Evolutionary conservation across 176 grass and related monocot genomes (phyloP), one percentile per base, ranked within the genome.

Genomic region (Rhipidocladum racemiflorum): DNA sequence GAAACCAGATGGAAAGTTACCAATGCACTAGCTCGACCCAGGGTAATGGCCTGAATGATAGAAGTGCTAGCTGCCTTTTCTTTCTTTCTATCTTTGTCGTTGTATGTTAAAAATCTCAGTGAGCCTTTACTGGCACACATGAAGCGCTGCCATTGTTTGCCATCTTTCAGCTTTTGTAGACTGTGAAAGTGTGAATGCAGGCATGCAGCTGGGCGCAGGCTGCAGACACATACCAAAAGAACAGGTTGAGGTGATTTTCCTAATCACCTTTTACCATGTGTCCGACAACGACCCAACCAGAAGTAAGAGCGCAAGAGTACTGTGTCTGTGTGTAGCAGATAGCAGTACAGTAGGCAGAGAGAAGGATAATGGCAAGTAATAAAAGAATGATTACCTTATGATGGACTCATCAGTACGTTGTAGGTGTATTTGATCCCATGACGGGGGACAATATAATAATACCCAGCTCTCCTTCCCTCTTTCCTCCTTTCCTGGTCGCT

Each of bases 371-470:
- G n/a, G 20, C 73, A 70, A 85, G 61, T 69, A 25, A 49, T 62
- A 49, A 71, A 77, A 62, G 29, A 78, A 85, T 85, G 65, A 78
- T 85, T 70, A 85, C 64, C 63, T 46, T 76, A 85, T 85, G 74
- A 85, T 76, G 45, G 48, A 61, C 24, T 61, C 10, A 27, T 68
- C 35, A n/a, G n/a, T n/a, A n/a, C n/a, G n/a, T n/a, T n/a, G n/a
- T n/a, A 21, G 7, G 1, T 0, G 48, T 20, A 21, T 53, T 53
- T 53, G 50, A 53, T 8, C 50, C 6, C n/a, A 53, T 53, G 17
- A 21, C 16, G 50, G 50, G 50, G 50, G n/a, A 5, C 50, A 20
- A 53, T 53, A 54, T 8, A 54, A 54, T 54, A 15, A 46, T 36
- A 36, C n/a, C n/a, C n/a, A n/a, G 35, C 34, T n/a, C 51, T 54